phyloP scores from a whole-genome alignment of 2,329 filamentous ascomycete species.

The Fonsecaea monophora region DNA sequence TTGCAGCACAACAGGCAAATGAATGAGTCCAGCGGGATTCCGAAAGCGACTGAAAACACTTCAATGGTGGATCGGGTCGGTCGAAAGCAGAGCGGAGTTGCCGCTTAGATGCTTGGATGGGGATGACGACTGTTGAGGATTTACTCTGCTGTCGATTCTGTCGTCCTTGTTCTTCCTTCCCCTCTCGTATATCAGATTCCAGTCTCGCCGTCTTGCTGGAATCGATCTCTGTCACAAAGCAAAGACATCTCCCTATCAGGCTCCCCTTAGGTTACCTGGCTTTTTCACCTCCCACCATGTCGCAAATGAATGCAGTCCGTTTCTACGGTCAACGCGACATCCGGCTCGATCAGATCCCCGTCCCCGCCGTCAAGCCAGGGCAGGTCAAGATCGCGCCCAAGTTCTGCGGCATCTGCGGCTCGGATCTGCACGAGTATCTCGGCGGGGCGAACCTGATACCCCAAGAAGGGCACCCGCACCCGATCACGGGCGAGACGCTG shows the following conservation, averaged over 20 bases:
- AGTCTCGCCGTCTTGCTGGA: not conserved
- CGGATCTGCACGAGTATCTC: slow-evolving; percentile 56
- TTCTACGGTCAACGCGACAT: slow-evolving; percentile 55
- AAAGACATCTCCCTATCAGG: not conserved
- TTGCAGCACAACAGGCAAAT: not conserved
- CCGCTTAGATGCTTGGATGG: not conserved
- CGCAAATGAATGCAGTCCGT: slow-evolving; percentile 55
- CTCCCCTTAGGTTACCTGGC: not conserved
- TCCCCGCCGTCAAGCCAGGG: slow-evolving; percentile 49
- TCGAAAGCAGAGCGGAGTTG: slow-evolving; percentile 9
- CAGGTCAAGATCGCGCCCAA: slow-evolving; percentile 49
- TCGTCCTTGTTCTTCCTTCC: not conserved
- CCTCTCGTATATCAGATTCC: not conserved
- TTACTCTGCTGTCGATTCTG: slow-evolving; percentile 28
- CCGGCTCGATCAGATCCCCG: slow-evolving; percentile 51
- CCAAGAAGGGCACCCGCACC: slow-evolving; percentile 55
- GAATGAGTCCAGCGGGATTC: not conserved
- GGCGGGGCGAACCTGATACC: slow-evolving; percentile 59
- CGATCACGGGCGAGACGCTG: slow-evolving; percentile 60
- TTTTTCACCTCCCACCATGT: slow-evolving; percentile 29
- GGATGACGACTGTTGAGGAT: slow-evolving; percentile 5
- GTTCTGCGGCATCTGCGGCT: slow-evolving; percentile 45
- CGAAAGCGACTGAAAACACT: not conserved
- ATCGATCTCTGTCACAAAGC: not conserved
- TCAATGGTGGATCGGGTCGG: not conserved